phyloP scores from a whole-genome alignment of 768 basidiomycete species.

The Chlorophyllum brunneum region DNA sequence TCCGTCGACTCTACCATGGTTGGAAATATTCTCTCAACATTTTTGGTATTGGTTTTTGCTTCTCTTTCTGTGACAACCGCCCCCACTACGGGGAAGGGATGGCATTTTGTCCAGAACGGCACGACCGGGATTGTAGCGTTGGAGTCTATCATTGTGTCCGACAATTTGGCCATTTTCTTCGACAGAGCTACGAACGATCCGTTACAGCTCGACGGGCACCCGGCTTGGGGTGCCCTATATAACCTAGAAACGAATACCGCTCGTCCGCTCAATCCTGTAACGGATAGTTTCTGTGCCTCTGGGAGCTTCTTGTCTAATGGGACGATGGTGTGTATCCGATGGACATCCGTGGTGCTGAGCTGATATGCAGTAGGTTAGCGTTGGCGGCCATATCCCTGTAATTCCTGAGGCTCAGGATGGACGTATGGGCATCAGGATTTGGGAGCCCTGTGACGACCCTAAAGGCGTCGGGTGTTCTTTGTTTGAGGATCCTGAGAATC shows the following conservation, averaged over 20 bases:
- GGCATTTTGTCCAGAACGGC: constrained; percentile 27
- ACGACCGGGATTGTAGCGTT: constrained; percentile 25
- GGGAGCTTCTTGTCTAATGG: constrained; percentile 39
- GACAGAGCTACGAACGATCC: constrained; percentile 34
- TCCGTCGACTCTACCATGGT: not conserved
- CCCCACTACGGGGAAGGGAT: constrained; percentile 12
- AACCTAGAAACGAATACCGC: constrained; percentile 36
- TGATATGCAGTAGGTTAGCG: constrained; percentile 21
- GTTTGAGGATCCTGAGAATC: constrained; percentile 29
- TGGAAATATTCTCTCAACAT: not conserved
- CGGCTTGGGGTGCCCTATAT: constrained; percentile 43
- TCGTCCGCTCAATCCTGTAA: constrained; percentile 28
- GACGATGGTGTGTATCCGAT: constrained; percentile 27
- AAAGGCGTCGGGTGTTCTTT: constrained; percentile 28
- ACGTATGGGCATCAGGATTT: constrained; percentile 32
- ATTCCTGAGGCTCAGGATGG: constrained; percentile 28
- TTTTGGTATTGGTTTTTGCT: not conserved
- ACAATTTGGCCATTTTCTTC: constrained; percentile 26
- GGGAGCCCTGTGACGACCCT: constrained; percentile 34
- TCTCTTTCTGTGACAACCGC: constrained; percentile 1
- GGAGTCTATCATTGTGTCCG: constrained; percentile 27
- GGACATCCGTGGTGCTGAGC: not conserved
- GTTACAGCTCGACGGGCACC: constrained; percentile 34
- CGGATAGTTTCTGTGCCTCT: constrained; percentile 42
- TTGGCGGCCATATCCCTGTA: constrained; percentile 27